Evolutionary conservation across 2,329 filamentous ascomycete genomes (phyloP).

Genomic region (Botrytis deweyae): DNA sequence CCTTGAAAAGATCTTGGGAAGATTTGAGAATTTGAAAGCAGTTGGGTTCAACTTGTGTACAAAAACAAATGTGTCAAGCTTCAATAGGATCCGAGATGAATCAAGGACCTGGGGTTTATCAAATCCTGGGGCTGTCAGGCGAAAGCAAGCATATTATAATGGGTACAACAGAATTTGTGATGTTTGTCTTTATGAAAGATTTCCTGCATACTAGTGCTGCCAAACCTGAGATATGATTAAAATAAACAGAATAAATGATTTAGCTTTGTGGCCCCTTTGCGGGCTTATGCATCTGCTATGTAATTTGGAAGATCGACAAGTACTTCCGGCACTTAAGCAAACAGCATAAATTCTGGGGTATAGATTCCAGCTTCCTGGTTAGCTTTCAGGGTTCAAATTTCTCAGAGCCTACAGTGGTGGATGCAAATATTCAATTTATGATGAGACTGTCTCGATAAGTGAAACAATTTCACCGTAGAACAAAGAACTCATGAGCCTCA

Average conservation of each 20-base stretch:
- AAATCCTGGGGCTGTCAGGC: slow-evolving; percentile 25
- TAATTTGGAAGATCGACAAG: slow-evolving; percentile 9
- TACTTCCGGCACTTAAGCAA: slow-evolving; percentile 9
- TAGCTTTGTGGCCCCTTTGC: neutral
- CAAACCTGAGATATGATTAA: slow-evolving; percentile 14
- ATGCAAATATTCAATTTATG: slow-evolving; percentile 27
- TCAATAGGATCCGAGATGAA: slow-evolving; percentile 22
- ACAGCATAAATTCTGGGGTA: neutral
- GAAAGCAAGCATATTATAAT: slow-evolving; percentile 30
- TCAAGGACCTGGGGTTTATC: slow-evolving; percentile 23
- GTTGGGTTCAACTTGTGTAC: slow-evolving; percentile 16
- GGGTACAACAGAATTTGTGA: slow-evolving; percentile 24
- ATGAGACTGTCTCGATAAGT: slow-evolving; percentile 31
- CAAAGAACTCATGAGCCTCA: slow-evolving; percentile 28
- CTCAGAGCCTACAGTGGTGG: slow-evolving; percentile 23
- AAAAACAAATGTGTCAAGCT: slow-evolving; percentile 26
- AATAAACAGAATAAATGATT: slow-evolving; percentile 1
- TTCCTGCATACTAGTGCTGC: neutral
- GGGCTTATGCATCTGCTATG: neutral
- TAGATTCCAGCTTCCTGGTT: slow-evolving; percentile 15
- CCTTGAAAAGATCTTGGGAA: slow-evolving; percentile 8
- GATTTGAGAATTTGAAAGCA: slow-evolving; percentile 9
- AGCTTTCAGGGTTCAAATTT: neutral
- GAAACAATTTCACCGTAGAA: slow-evolving; percentile 30
- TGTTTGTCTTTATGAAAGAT: slow-evolving; percentile 27